Base-by-base conservation (phyloP, 2,329 filamentous ascomycete genomes). In the Paracamarosporium sp. region DNA sequence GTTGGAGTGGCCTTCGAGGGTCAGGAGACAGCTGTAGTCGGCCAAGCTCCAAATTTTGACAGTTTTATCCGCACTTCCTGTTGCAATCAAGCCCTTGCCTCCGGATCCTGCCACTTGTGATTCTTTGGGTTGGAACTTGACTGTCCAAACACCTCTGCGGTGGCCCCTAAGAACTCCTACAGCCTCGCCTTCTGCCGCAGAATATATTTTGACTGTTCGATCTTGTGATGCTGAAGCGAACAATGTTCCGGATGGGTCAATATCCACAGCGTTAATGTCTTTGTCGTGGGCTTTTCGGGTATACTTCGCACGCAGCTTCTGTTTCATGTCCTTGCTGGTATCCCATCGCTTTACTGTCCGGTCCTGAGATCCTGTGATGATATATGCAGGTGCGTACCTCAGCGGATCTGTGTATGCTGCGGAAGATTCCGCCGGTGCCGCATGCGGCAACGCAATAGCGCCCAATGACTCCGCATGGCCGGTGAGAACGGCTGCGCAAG, bases 181-280 rank as follows among this genome's bases (percentile, higher is more conserved):
- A 0, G 93, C 90, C 68, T 97, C 93, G 20, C 96, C 93, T 73
- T 95, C 91, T 64, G 93, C 89, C 6, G 90, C 84, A 7, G 93
- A 95, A 90, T 94, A 99, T 57, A 99, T 95, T 80, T 98, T 99
- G 65, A 98, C 93, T 0, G 92, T 96, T 65, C 93, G 91, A 75
- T 99, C 95, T 78, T 99, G 95, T 5, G 94, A 98, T 28, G 95
- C 94, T 1, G 95, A 97, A 3, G 94, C 96, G 71, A 99, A 98
- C 1, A 97, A 79, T n/a, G 88, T 86, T 4, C 86, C 87, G 1
- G 85, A 83, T 22, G 88, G 85, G 62, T 93, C 91, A 11, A 95
- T 84, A 63, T 96, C 92, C 50, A 99, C 86, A 2, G 95, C 93
- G 69, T 99, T 99, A 78, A 99, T 99, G 66, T 99, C 95, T 75